Base-by-base conservation (phyloP, 1,139 yeast genomes). In the Yamadazyma spencermartinsiae region DNA sequence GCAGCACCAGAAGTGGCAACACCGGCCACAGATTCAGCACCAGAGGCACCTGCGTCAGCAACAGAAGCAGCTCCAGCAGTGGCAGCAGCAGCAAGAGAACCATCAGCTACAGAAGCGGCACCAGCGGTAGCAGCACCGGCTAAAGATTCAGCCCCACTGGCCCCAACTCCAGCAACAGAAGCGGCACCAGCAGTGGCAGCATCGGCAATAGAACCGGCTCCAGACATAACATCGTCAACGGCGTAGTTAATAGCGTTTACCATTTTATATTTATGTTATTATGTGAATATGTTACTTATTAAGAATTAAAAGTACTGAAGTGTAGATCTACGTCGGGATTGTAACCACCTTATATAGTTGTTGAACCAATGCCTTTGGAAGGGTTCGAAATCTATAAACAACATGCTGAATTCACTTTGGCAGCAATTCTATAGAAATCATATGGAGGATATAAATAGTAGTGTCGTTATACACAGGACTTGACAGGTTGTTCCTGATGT, bases 1-100 rank as follows among this genome's bases (percentile, higher is more conserved):
- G 65, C 56, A 19, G 61, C 63, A 31, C 54, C 56, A 20, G 65
- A 60, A 52, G 57, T 63, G 55, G 64, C 67, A 71, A 68, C 67
- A 37, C 63, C 56, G 24, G 64, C 60, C 14, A 55, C 16, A 15
- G 40, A 32, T 15, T 14, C 34, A 20, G 41, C 21, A 21, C 37
- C 37, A 14, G 42, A 15, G 34, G 41, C 33, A 39, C 55, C 48
- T 34, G 38, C 45, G 14, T 41, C 31, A 35, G 50, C 38, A 34
- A 39, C 41, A 26, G 48, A 41, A 17, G 52, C 35, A 46, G 64
- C 61, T 17, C 69, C 58, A 41, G 54, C 45, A 36, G 67, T 70
- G 40, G 65, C 58, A 36, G 64, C 43, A 36, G 63, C 65, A 28
- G 58, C 63, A 20, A 68, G 55, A 18, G 62, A 62, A 30, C 53